Evolutionary conservation across 1,284 basidiomycete species (phyloP).

Genomic region (Malassezia obtusa): DNA sequence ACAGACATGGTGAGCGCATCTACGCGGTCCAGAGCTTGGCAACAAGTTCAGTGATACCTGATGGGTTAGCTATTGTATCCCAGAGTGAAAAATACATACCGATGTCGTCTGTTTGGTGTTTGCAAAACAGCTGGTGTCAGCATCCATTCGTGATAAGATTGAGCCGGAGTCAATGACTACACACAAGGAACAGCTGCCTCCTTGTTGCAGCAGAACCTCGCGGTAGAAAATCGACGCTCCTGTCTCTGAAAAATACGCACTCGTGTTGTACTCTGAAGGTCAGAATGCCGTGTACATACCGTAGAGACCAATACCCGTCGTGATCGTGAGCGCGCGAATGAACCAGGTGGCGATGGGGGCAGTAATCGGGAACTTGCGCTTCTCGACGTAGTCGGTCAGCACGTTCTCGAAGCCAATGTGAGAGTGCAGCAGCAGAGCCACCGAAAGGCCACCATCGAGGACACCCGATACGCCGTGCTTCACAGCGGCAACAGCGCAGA

Average conservation of each 20-base stretch:
- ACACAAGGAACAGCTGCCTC: too few species aligned
- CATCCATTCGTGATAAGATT: not conserved
- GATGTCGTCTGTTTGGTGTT: constrained; percentile 56
- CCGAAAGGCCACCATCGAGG: constrained; percentile 75
- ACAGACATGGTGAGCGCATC: not conserved
- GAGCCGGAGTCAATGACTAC: not conserved
- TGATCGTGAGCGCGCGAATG: constrained; percentile 67
- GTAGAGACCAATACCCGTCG: constrained; percentile 82
- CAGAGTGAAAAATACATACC: constrained; percentile 53
- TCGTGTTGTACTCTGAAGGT: constrained; percentile 41
- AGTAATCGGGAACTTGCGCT: constrained; percentile 73
- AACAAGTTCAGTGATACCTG: constrained; percentile 59
- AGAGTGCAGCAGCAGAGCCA: constrained; percentile 80
- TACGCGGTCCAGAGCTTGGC: constrained; percentile 60
- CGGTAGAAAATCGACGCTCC: not conserved
- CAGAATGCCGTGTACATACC: constrained; percentile 15
- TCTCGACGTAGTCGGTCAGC: constrained; percentile 72
- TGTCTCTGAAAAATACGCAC: constrained; percentile 21
- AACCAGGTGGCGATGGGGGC: constrained; percentile 65
- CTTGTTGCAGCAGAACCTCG: not conserved
- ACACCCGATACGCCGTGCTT: constrained; percentile 45
- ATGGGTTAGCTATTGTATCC: not conserved
- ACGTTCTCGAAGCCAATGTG: constrained; percentile 61
- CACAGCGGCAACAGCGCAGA: constrained; percentile 50
- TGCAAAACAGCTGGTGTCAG: constrained; percentile 4